Conservation (phyloP, 805 yeast genomes). For the Cyberlindnera japonica region DNA sequence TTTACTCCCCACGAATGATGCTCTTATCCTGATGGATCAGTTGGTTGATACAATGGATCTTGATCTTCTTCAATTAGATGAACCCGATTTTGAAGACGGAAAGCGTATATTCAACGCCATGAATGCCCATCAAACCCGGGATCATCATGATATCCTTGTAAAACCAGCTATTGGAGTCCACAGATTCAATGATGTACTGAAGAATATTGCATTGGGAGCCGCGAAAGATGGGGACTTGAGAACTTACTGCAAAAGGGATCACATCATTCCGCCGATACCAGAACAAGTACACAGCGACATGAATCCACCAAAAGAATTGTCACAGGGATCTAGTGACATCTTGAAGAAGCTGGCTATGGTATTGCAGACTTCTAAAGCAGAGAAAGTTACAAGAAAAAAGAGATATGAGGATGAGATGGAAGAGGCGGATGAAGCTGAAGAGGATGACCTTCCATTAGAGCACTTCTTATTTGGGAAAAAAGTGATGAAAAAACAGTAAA, state of each 20-base stretch:
- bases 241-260: slow-evolving; percentile 15
- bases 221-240: slow-evolving; percentile 7
- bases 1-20: slow-evolving; percentile 35
- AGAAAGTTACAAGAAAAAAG: slow-evolving; percentile 9
- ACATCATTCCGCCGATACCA: slow-evolving; percentile 29
- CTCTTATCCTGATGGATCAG: slow-evolving; percentile 40
- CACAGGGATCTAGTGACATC: slow-evolving; percentile 11
- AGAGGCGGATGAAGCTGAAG: slow-evolving; percentile 3
- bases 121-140: not conserved
- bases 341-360: slow-evolving; percentile 13
- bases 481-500: slow-evolving; percentile 1
- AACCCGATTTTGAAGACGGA: slow-evolving; percentile 23
- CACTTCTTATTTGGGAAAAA: slow-evolving; percentile 2
- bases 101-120: slow-evolving; percentile 21
- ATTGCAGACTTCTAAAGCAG: slow-evolving; percentile 24
- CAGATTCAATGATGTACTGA: slow-evolving; percentile 17
- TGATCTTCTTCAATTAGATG: slow-evolving; percentile 24
- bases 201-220: slow-evolving; percentile 15
- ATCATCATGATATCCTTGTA: slow-evolving; percentile 25
- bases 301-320: slow-evolving; percentile 15
- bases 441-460: slow-evolving; percentile 12
- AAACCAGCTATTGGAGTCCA: slow-evolving; percentile 26
- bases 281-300: slow-evolving; percentile 20
- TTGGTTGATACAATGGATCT: slow-evolving; percentile 44
- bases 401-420: slow-evolving; percentile 4